Evolutionary conservation across 2,329 filamentous ascomycete genomes (phyloP).

Genomic region (Neonectria hederae): DNA sequence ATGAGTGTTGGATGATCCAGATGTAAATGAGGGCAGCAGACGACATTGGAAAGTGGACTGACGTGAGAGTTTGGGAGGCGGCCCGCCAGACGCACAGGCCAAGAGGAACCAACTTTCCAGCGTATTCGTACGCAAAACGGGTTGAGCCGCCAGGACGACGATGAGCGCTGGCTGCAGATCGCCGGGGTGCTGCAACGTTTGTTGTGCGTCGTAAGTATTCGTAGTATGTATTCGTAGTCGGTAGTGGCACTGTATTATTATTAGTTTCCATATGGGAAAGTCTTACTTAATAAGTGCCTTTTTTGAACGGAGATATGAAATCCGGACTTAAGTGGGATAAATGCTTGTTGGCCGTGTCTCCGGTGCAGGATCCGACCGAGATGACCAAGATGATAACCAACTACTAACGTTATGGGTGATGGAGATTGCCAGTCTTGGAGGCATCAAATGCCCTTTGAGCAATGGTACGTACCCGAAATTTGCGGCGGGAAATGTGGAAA

Average conservation of each 20-base stretch:
- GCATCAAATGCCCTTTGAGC: background rate
- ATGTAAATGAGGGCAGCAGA: background rate
- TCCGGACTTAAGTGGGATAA: background rate
- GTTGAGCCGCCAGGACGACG: too few relatives aligned
- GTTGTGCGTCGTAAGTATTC: background rate
- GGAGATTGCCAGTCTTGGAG: background rate
- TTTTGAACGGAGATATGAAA: background rate
- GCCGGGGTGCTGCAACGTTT: background rate
- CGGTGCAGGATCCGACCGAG: constrained; percentile 1
- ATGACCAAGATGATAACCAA: constrained; percentile 14
- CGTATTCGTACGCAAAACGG: constrained; percentile 1
- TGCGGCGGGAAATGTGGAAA: constrained; percentile 16
- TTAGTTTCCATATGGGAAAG: background rate
- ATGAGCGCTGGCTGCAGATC: background rate
- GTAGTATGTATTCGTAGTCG: background rate
- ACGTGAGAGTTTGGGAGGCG: constrained; percentile 16
- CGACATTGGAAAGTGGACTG: constrained; percentile 16
- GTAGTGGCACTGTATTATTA: background rate
- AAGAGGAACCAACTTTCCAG: constrained; percentile 2
- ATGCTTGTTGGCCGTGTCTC: constrained; percentile 5
- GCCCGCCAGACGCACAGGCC: constrained; percentile 13
- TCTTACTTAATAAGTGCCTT: background rate
- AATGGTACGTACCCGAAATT: constrained; percentile 9
- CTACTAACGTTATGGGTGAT: background rate
- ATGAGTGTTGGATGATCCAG: constrained; percentile 1